These are phyloP conservation scores for Spergularia bocconei DNA, from an alignment of 148 eudicot genomes.

Conservation along the genomic window DNA sequence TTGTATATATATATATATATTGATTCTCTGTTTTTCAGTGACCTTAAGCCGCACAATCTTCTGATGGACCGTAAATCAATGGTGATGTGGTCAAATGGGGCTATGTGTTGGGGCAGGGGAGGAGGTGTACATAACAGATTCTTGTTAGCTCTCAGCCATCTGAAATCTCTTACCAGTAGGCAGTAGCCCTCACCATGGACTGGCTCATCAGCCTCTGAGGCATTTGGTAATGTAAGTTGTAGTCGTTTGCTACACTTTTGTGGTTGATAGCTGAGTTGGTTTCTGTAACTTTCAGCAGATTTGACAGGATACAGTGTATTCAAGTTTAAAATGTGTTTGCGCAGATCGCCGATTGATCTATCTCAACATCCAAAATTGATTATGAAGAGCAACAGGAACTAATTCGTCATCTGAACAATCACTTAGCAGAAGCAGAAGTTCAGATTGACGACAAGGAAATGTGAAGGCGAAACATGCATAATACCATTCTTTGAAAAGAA, in stretches of 20 bases:
- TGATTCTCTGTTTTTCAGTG: neutral
- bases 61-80: constrained; percentile 63
- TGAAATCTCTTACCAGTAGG: too few relatives aligned
- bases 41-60: too few relatives aligned
- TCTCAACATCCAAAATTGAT: constrained; percentile 43
- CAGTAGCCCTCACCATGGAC: too few relatives aligned
- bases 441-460: constrained; percentile 59
- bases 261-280: too few relatives aligned
- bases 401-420: constrained; percentile 40
- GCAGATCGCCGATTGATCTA: constrained; percentile 63
- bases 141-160: too few relatives aligned
- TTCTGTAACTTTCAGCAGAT: neutral
- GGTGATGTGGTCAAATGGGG: too few relatives aligned
- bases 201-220: too few relatives aligned
- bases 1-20: neutral
- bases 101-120: too few relatives aligned
- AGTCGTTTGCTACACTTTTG: too few relatives aligned
- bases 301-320: neutral
- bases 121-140: too few relatives aligned
- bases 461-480: constrained; percentile 67
- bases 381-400: constrained; percentile 43
- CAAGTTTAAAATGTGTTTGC: constrained; percentile 3
- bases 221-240: too few relatives aligned
- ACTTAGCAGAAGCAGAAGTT: constrained; percentile 54
- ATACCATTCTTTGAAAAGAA: constrained; percentile 30